Conservation (phyloP, 1,139 yeast genomes). For the Taphrina wiesneri region DNA sequence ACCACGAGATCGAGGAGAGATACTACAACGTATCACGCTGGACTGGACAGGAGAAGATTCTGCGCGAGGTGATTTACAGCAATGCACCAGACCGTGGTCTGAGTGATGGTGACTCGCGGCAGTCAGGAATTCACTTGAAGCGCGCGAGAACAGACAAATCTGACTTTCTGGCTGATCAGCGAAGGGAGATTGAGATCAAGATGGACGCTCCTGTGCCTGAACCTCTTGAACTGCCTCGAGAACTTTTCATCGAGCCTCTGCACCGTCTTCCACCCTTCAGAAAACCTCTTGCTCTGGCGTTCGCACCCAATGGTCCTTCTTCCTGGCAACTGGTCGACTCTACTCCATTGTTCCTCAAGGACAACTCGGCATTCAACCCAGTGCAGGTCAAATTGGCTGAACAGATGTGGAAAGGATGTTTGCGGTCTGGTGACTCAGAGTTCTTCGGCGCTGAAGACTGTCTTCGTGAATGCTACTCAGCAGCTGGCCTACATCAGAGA, state of each 20-base stretch:
- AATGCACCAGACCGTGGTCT: slow-evolving; percentile 7
- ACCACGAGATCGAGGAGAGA: neutral
- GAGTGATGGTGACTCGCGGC: neutral
- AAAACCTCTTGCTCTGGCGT: neutral
- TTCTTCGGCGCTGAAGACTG: neutral
- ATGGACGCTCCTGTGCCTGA: neutral
- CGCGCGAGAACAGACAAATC: neutral
- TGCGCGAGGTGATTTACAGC: neutral
- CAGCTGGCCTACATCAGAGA: neutral
- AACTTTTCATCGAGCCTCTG: slow-evolving; percentile 1
- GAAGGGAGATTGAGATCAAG: neutral
- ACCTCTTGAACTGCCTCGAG: neutral
- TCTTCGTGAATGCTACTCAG: neutral
- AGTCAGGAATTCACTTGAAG: neutral
- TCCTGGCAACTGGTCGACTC: neutral
- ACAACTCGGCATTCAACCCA: neutral
- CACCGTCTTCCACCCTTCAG: neutral
- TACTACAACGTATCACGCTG: neutral
- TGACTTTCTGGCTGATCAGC: neutral
- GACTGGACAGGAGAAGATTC: neutral
- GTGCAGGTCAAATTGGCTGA: neutral
- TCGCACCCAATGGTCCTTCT: neutral
- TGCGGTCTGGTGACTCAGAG: neutral
- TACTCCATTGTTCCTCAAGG: neutral
- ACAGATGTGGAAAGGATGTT: neutral